These are phyloP conservation scores for Hymenoscyphus albidus DNA, from an alignment of 2,329 filamentous ascomycete genomes.

Conservation along the genomic window DNA sequence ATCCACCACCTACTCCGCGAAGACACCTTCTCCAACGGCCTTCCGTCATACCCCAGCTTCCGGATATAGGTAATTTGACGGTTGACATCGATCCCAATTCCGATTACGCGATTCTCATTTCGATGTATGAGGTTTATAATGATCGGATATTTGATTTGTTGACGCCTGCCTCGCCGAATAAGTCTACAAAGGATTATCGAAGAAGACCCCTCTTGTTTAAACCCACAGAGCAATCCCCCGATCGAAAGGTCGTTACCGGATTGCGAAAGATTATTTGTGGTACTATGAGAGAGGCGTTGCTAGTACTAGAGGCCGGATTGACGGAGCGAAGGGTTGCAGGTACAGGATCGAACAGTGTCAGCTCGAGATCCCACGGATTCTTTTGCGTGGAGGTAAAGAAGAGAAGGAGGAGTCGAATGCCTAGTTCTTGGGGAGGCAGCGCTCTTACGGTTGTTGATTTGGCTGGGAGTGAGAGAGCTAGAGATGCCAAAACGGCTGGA, in stretches of 20 bases:
- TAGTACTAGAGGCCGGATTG: constrained; percentile 85
- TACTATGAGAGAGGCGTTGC: constrained; percentile 75
- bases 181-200: constrained; percentile 63
- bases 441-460: constrained; percentile 86
- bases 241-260: constrained; percentile 92
- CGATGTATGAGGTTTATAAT: constrained; percentile 99
- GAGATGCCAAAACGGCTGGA: constrained; percentile 90
- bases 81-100: constrained; percentile 64
- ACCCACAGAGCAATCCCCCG: constrained; percentile 78
- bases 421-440: constrained; percentile 68
- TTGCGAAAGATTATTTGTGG: constrained; percentile 86
- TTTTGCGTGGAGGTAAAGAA: constrained; percentile 96
- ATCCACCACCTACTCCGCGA: constrained; percentile 53
- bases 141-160: constrained; percentile 95
- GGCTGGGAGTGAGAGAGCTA: constrained; percentile 87
- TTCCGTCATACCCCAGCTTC: constrained; percentile 67
- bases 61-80: constrained; percentile 68
- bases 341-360: constrained; percentile 89
- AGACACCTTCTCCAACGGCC: constrained; percentile 62
- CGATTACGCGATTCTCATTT: constrained; percentile 85
- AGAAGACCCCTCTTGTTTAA: constrained; percentile 90
- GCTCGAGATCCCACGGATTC: constrained; percentile 90
- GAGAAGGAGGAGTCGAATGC: constrained; percentile 49
- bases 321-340: constrained; percentile 83
- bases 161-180: constrained; percentile 56